Evolutionary conservation across 495 filamentous ascomycete genomes (phyloP), one percentile per base, ranked within the genome.

Genomic region (Daldinia childiae): DNA sequence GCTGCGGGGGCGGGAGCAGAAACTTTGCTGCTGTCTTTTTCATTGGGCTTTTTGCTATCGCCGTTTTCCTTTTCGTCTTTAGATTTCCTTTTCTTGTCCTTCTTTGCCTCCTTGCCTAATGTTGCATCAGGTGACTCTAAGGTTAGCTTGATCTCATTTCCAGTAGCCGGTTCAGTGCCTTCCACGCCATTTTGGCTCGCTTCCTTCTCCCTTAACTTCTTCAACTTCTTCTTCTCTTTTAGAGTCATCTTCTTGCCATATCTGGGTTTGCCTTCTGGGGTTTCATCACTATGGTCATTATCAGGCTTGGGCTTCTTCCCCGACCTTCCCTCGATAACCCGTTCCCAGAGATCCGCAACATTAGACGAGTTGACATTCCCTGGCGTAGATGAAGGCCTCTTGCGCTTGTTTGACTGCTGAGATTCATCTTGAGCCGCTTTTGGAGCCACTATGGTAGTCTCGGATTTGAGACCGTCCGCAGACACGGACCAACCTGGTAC

Each of bases 401-500:
- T 90, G 45, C 88, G 81, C 79, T 90, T 90, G 74, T 81, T 86
- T 26, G 78, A 75, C 51, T 80, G 72, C 26, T 72, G 68, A n/a
- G 73, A 58, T 21, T 74, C 64, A 66, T 75, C 73, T 26, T 67
- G 69, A 30, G 73, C 76, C 14, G 72, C 73, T 30, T 75, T 65
- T 59, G 57, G 71, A 17, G 54, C 54, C 50, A 50, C 54, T 36
- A 54, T 70, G 17, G 88, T 84, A 30, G 80, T 85, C 81, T 97
- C 93, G 24, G 87, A 79, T 79, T 91, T 92, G 57, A 94, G 87
- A 52, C 82, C 82, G 71, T 88, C 85, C 58, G 89, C 85, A 66
- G 92, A 86, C 27, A 98, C 83, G 21, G 91, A 91, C 92, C 94
- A 97, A 68, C 95, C 95, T 69, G 91, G 91, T 59, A 98, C 94